A percentile compares a stretch with the other conserved stretches of the same genome.
Evolutionary conservation across 768 basidiomycete genomes (phyloP).

Genomic region (Mycena amicta): DNA sequence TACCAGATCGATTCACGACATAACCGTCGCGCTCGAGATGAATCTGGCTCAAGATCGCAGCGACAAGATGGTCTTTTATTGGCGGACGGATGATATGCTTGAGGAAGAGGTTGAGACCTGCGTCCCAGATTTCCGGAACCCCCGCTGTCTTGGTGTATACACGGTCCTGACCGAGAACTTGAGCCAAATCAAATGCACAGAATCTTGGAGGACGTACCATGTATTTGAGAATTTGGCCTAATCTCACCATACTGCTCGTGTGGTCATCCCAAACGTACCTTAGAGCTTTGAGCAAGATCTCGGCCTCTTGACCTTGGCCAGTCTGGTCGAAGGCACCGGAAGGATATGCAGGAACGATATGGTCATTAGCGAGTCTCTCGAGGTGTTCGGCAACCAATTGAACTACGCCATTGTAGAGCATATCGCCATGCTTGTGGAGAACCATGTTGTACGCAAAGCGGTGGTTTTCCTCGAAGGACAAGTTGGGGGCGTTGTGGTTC

Average conservation of each 20-base stretch:
- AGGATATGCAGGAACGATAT: slow-evolving; percentile 85
- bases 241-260: slow-evolving; percentile 80
- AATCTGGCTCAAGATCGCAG: slow-evolving; percentile 84
- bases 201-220: slow-evolving; percentile 64
- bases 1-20: slow-evolving; percentile 86
- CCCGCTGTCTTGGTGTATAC: slow-evolving; percentile 76
- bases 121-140: slow-evolving; percentile 79
- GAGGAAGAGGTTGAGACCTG: slow-evolving; percentile 82
- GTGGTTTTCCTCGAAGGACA: slow-evolving; percentile 93
- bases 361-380: slow-evolving; percentile 70
- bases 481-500: slow-evolving; percentile 85
- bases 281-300: slow-evolving; percentile 80
- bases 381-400: slow-evolving; percentile 82
- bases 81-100: slow-evolving; percentile 77
- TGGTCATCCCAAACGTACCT: slow-evolving; percentile 94
- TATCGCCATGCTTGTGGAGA: slow-evolving; percentile 79
- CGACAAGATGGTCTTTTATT: slow-evolving; percentile 81
- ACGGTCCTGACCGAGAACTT: slow-evolving; percentile 68
- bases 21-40: slow-evolving; percentile 91
- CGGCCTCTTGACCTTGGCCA: slow-evolving; percentile 81
- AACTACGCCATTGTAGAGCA: slow-evolving; percentile 84
- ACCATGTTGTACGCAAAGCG: slow-evolving; percentile 95
- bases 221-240: slow-evolving; percentile 91
- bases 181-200: slow-evolving; percentile 1
- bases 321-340: slow-evolving; percentile 66